phyloP scores from a whole-genome alignment of 1,139 yeast species.

The Magnusiomyces magnusii region DNA sequence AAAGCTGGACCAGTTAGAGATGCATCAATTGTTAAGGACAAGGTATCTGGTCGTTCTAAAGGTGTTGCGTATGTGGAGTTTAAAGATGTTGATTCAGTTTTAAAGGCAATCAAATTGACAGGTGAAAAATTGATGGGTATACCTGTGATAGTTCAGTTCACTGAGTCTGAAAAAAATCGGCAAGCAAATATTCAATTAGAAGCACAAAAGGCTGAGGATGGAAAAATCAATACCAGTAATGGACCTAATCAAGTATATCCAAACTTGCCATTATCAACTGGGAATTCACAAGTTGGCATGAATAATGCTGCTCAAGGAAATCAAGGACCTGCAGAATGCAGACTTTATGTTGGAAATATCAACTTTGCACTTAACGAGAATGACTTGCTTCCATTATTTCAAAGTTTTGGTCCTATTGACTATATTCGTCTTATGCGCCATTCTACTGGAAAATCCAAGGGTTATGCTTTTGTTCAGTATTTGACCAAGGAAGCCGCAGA shows the following conservation, averaged over 20 bases:
- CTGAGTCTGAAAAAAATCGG: slow-evolving; percentile 35
- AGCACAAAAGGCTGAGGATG: neutral
- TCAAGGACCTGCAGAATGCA: slow-evolving; percentile 20
- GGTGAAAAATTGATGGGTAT: slow-evolving; percentile 34
- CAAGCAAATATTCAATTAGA: slow-evolving; percentile 15
- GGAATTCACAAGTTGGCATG: neutral
- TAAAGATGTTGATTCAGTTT: slow-evolving; percentile 28
- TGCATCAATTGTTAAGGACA: slow-evolving; percentile 36
- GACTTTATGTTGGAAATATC: slow-evolving; percentile 33
- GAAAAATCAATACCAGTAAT: neutral
- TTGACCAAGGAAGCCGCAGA: slow-evolving; percentile 26
- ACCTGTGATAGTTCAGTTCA: slow-evolving; percentile 34
- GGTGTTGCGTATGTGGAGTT: slow-evolving; percentile 38
- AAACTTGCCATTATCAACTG: neutral
- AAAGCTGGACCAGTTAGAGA: slow-evolving; percentile 32
- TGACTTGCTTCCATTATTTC: slow-evolving; percentile 30
- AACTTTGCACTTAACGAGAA: slow-evolving; percentile 31
- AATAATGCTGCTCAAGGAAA: slow-evolving; percentile 12
- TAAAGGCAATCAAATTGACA: slow-evolving; percentile 31
- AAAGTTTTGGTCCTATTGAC: slow-evolving; percentile 32
- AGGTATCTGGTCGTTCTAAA: slow-evolving; percentile 33
- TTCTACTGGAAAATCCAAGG: slow-evolving; percentile 32
- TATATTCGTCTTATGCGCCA: slow-evolving; percentile 30
- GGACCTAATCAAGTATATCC: neutral
- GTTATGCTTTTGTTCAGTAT: slow-evolving; percentile 33